Conservation (phyloP, 2,329 filamentous ascomycete genomes). For the Pyrenophora tritici-repentis region DNA sequence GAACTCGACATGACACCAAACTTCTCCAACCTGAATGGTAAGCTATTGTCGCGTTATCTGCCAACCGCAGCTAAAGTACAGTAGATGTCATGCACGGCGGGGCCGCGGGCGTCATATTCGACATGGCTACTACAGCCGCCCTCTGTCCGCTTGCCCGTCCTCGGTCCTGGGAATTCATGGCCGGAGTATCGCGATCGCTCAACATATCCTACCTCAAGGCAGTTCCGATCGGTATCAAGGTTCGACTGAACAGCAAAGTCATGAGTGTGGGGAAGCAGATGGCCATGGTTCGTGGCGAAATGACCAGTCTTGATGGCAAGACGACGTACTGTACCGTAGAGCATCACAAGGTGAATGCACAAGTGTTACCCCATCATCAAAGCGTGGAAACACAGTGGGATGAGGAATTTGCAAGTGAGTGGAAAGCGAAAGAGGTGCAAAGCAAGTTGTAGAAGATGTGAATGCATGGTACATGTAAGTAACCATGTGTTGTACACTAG, state of each 20-base stretch:
- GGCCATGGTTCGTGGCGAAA: conserved; percentile 57
- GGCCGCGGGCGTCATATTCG: conserved; percentile 48
- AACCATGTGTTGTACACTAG: conserved; percentile 16
- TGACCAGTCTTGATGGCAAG: conserved; percentile 56
- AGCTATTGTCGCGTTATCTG: not conserved
- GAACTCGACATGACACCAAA: conserved; percentile 42
- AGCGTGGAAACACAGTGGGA: conserved; percentile 52
- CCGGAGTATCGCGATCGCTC: conserved; percentile 56
- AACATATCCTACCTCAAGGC: conserved; percentile 59
- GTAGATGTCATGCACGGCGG: conserved; percentile 50
- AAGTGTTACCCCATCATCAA: conserved; percentile 49
- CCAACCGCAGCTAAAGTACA: conserved; percentile 5
- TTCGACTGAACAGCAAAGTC: conserved; percentile 52
- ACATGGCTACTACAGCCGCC: conserved; percentile 55
- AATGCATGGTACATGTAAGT: not conserved
- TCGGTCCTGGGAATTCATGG: conserved; percentile 60
- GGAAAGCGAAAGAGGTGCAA: conserved; percentile 19
- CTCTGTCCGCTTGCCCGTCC: conserved; percentile 55
- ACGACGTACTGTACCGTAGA: conserved; percentile 57
- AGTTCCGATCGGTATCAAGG: conserved; percentile 53
- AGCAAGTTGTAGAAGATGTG: conserved; percentile 25
- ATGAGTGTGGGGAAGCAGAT: conserved; percentile 56
- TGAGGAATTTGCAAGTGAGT: conserved; percentile 47
- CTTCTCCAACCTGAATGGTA: conserved; percentile 50
- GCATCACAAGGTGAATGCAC: conserved; percentile 58